Evolutionary conservation across 768 basidiomycete genomes (phyloP).

Genomic region (Russula brevipes): DNA sequence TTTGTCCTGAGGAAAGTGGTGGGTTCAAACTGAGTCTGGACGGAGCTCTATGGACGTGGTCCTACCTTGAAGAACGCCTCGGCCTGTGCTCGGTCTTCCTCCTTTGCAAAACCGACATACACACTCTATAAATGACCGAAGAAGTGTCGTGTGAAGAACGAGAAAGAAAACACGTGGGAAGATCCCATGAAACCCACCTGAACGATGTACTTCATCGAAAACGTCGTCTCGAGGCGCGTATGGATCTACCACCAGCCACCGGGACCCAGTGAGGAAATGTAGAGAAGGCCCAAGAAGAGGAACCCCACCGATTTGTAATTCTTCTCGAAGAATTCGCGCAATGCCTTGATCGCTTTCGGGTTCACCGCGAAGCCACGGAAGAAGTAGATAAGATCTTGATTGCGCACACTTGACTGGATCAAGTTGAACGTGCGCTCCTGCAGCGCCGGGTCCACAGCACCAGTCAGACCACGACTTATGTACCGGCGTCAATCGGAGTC

Average conservation of each 20-base stretch:
- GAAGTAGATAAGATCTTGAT: constrained; percentile 62
- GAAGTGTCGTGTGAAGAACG: background rate
- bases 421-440: constrained; percentile 58
- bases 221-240: constrained; percentile 21
- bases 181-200: background rate
- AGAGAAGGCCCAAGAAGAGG: background rate
- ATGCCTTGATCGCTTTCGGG: constrained; percentile 45
- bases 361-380: constrained; percentile 57
- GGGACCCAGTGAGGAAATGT: background rate
- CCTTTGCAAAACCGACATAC: constrained; percentile 7
- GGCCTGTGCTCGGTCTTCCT: constrained; percentile 15
- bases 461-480: constrained; percentile 57
- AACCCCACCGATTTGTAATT: constrained; percentile 57
- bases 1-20: constrained; percentile 10
- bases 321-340: constrained; percentile 60
- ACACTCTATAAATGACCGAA: background rate
- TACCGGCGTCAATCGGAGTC: background rate
- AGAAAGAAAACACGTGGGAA: background rate
- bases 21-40: background rate
- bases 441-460: constrained; percentile 51
- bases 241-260: background rate
- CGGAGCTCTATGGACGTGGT: no score
- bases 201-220: constrained; percentile 15
- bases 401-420: constrained; percentile 48
- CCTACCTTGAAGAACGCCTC: constrained; percentile 24